Percentiles rank a stretch among this genome's conserved stretches.
phyloP scores from a whole-genome alignment of 2,329 filamentous ascomycete species.

The Aaosphaeria arxii region DNA sequence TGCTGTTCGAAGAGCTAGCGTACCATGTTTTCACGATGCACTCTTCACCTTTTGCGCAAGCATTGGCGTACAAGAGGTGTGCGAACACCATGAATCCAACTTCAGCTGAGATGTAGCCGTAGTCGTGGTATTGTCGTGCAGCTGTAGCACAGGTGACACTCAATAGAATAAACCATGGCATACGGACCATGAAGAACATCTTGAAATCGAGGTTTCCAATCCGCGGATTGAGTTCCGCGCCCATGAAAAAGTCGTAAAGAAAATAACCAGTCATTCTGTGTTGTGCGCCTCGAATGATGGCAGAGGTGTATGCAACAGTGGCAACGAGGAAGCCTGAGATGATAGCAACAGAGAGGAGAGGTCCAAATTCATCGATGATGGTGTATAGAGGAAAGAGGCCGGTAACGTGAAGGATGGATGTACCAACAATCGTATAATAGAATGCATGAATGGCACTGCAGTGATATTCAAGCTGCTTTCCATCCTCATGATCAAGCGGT shows the following conservation, averaged over 20 bases:
- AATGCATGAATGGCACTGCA: slow-evolving; percentile 87
- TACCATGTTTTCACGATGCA: slow-evolving; percentile 83
- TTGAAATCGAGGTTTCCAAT: slow-evolving; percentile 83
- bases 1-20: slow-evolving; percentile 11
- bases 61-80: slow-evolving; percentile 88
- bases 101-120: slow-evolving; percentile 84
- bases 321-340: slow-evolving; percentile 82
- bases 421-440: slow-evolving; percentile 76
- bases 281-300: slow-evolving; percentile 72
- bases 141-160: slow-evolving; percentile 73
- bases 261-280: slow-evolving; percentile 87
- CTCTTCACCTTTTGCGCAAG: slow-evolving; percentile 89
- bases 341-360: slow-evolving; percentile 89
- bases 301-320: slow-evolving; percentile 82
- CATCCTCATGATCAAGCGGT: slow-evolving; percentile 75
- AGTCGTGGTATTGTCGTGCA: slow-evolving; percentile 76
- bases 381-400: slow-evolving; percentile 87
- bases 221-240: slow-evolving; percentile 80
- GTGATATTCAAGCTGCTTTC: slow-evolving; percentile 88
- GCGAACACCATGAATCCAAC: slow-evolving; percentile 82
- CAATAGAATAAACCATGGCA: slow-evolving; percentile 90
- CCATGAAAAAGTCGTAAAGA: slow-evolving; percentile 90
- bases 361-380: slow-evolving; percentile 91
- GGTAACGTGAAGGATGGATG: slow-evolving; percentile 71
- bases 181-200: slow-evolving; percentile 92